phyloP scores from a whole-genome alignment of 257 asterid genomes.

The Solanum virginianum region DNA sequence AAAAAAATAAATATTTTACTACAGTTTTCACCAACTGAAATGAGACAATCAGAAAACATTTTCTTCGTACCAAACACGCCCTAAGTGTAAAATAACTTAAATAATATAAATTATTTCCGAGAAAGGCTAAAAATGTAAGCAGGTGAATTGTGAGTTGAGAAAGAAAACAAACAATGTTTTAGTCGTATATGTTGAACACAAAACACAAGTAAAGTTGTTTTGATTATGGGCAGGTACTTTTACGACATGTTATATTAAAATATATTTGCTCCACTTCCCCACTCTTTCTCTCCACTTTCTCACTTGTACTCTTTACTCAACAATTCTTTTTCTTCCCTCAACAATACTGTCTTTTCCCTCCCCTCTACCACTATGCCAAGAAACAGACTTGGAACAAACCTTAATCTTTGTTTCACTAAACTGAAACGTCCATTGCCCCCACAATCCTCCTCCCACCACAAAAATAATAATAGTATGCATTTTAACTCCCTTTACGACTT shows the following conservation, averaged over 20 bases:
- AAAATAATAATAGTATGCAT: constrained; percentile 6
- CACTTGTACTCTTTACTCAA: background rate
- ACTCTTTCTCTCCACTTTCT: background rate
- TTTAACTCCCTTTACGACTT: constrained; percentile 57
- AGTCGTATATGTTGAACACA: background rate
- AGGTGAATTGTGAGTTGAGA: background rate
- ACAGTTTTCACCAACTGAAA: too few species aligned
- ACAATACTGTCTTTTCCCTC: background rate
- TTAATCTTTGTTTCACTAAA: constrained; percentile 53
- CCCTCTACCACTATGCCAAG: constrained; percentile 23
- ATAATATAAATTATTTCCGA: too few species aligned
- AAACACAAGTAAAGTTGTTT: background rate
- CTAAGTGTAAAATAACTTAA: too few species aligned
- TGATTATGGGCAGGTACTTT: background rate
- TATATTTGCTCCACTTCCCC: background rate
- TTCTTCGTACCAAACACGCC: too few species aligned
- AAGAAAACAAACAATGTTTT: background rate
- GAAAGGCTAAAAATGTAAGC: too few species aligned
- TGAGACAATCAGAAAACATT: too few species aligned
- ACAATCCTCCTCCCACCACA: constrained; percentile 5
- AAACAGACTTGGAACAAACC: constrained; percentile 15
- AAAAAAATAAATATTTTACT: too few species aligned
- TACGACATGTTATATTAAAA: background rate
- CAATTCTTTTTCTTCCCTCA: background rate
- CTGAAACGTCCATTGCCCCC: constrained; percentile 31